These are phyloP conservation scores for Fomitiporia mediterranea DNA, from an alignment of 1,284 basidiomycete genomes.

Conservation along the genomic window DNA sequence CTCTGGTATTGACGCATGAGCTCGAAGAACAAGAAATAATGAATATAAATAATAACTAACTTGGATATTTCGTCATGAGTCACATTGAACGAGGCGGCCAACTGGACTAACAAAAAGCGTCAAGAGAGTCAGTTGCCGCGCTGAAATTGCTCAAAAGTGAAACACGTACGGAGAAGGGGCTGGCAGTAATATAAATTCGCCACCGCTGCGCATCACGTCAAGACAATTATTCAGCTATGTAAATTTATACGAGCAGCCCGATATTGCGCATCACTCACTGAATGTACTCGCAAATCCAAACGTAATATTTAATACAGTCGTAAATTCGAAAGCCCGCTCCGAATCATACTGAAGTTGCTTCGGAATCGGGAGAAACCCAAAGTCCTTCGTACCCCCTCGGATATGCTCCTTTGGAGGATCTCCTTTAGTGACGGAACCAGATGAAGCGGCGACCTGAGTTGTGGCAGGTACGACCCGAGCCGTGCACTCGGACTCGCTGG, in stretches of 20 bases:
- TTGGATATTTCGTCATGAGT: constrained; percentile 33
- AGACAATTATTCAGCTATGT: not conserved
- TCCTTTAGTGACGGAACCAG: not conserved
- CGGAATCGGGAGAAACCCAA: constrained; percentile 36
- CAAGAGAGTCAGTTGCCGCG: not conserved
- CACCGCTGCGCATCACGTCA: constrained; percentile 18
- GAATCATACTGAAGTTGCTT: constrained; percentile 31
- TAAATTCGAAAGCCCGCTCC: constrained; percentile 28
- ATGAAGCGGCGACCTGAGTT: not conserved
- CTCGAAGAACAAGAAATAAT: not conserved
- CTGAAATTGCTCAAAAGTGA: not conserved
- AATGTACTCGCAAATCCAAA: constrained; percentile 36
- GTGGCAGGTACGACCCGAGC: not conserved
- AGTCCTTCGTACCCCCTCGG: constrained; percentile 21
- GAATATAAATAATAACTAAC: constrained; percentile 3
- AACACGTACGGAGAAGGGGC: constrained; percentile 33
- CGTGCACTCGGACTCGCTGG: constrained; percentile 6
- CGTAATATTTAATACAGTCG: constrained; percentile 31
- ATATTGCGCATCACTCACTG: constrained; percentile 15
- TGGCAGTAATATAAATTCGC: constrained; percentile 38
- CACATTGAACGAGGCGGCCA: constrained; percentile 26
- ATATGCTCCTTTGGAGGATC: constrained; percentile 2
- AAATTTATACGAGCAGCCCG: not conserved
- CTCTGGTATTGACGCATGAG: constrained; percentile 18
- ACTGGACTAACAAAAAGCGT: constrained; percentile 23